Base-by-base conservation (phyloP, 768 basidiomycete genomes). In the Kwoniella bestiolae region DNA sequence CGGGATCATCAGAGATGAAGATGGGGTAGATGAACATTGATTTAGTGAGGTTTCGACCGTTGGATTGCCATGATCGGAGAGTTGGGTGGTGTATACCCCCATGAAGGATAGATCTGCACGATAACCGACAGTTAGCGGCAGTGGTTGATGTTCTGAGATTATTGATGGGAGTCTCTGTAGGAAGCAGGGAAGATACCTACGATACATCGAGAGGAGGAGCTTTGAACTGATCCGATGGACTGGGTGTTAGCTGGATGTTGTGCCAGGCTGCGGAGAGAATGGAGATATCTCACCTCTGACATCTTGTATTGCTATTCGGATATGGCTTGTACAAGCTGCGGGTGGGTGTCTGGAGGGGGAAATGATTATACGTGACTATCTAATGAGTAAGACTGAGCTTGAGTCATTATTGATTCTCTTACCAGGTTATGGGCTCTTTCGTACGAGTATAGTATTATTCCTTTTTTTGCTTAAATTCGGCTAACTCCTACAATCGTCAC, bases 1-100 rank as follows among this genome's bases (percentile, higher is more conserved):
- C 86, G 1, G 92, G 89, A 65, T 97, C 92, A 81, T 98, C 95
- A 18, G 94, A 93, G 74, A 98, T 90, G 80, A 99, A 97, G 76
- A 99, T 94, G 6, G 96, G 96, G 81, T 98, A 99, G 91, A 97
- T 97, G 82, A 99, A 86, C 94, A 97, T 96, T 70, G 87, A 73
- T 68, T 82, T 82, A 60, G 64, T 75, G 14, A 81, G 66, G 26
- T 60, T 67, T 18, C 86, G 85, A 52, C 90, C 87, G 63, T 87
- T 87, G 26, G 86, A 85, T 82, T 99, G 95, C 88, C 91, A 94
- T 83, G 87, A 85, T 23, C 95, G 89, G 7, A 92, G 86, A 69
- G 91, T 86, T 16, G 94, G 90, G 82, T 97, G 93, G 64, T 91
- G 89, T 83, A 95, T 96, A 44, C 95, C 94, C 65, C 94, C 94